Conservation (phyloP, 2,329 filamentous ascomycete genomes). For the Fusarium praegraminearum region DNA sequence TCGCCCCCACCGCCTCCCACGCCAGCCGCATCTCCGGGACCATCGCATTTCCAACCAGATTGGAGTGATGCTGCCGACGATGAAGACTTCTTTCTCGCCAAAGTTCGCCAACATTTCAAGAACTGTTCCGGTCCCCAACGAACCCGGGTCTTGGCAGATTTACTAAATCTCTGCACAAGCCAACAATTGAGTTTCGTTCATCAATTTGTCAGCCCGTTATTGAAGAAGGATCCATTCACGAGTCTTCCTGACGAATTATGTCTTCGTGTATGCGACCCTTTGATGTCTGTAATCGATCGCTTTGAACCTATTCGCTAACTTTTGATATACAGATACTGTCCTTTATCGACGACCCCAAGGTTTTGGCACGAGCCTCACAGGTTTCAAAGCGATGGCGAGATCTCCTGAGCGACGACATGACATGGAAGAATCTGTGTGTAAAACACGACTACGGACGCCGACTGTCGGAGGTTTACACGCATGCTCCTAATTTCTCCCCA, state of each 20-base stretch:
- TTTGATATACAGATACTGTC: slow-evolving; percentile 78
- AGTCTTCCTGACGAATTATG: slow-evolving; percentile 93
- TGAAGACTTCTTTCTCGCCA: slow-evolving; percentile 84
- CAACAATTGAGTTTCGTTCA: slow-evolving; percentile 96
- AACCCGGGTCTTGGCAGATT: slow-evolving; percentile 84
- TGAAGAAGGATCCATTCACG: slow-evolving; percentile 97
- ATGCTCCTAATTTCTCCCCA: slow-evolving; percentile 48
- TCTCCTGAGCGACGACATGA: slow-evolving; percentile 94
- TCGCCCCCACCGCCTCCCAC: slow-evolving; percentile 74
- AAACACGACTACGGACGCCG: slow-evolving; percentile 87
- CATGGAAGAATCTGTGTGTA: slow-evolving; percentile 96
- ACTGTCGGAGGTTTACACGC: slow-evolving; percentile 63
- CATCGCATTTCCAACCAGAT: slow-evolving; percentile 71
- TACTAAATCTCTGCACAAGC: slow-evolving; percentile 94
- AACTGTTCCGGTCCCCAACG: slow-evolving; percentile 80
- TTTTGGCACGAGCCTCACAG: slow-evolving; percentile 90
- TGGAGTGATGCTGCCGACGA: slow-evolving; percentile 83
- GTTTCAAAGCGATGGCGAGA: slow-evolving; percentile 97
- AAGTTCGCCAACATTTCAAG: slow-evolving; percentile 83
- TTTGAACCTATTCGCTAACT: slow-evolving; percentile 8
- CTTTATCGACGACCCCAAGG: slow-evolving; percentile 96
- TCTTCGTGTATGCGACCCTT: slow-evolving; percentile 75
- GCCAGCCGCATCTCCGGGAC: slow-evolving; percentile 73
- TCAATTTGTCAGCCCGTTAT: slow-evolving; percentile 90
- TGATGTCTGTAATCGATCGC: neutral